A percentile compares a stretch with the other conserved stretches of the same genome.
phyloP scores from a whole-genome alignment of 345 rosid species.

The Corchorus capsularis region DNA sequence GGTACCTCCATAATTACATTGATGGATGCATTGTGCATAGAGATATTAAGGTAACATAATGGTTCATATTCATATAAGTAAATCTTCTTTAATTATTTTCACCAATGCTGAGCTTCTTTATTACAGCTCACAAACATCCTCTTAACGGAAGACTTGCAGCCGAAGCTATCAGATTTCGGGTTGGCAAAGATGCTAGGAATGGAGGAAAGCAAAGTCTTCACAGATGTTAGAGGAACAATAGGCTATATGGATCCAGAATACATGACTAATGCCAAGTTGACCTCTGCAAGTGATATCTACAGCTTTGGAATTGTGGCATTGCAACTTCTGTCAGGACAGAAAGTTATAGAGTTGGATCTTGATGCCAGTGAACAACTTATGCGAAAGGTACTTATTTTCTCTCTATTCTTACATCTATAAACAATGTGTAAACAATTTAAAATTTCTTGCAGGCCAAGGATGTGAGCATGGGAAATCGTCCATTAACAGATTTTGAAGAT shows the following conservation, averaged over 20 bases:
- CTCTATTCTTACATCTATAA: neutral
- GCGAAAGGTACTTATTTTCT: slow-evolving; percentile 45
- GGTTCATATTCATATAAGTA: neutral
- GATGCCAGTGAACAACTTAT: slow-evolving; percentile 67
- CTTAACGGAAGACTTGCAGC: slow-evolving; percentile 53
- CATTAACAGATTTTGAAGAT: slow-evolving; percentile 49
- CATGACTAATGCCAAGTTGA: slow-evolving; percentile 66
- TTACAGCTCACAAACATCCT: slow-evolving; percentile 72
- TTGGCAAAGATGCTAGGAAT: slow-evolving; percentile 65
- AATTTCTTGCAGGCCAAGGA: slow-evolving; percentile 46
- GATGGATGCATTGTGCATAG: slow-evolving; percentile 78
- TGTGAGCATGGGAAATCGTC: slow-evolving; percentile 47
- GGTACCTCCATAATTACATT: slow-evolving; percentile 55
- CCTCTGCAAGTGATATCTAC: slow-evolving; percentile 65
- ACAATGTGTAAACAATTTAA: neutral
- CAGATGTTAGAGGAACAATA: slow-evolving; percentile 76
- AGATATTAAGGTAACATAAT: slow-evolving; percentile 55
- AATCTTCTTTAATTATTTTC: neutral
- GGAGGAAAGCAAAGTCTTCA: slow-evolving; percentile 75
- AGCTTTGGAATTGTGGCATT: slow-evolving; percentile 69
- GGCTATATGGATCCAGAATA: slow-evolving; percentile 81
- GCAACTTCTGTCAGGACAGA: slow-evolving; percentile 66
- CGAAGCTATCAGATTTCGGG: slow-evolving; percentile 71
- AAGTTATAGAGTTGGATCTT: slow-evolving; percentile 60
- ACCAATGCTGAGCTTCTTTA: neutral